phyloP scores from a whole-genome alignment of 805 yeast species.

The Pichia occidentalis region DNA sequence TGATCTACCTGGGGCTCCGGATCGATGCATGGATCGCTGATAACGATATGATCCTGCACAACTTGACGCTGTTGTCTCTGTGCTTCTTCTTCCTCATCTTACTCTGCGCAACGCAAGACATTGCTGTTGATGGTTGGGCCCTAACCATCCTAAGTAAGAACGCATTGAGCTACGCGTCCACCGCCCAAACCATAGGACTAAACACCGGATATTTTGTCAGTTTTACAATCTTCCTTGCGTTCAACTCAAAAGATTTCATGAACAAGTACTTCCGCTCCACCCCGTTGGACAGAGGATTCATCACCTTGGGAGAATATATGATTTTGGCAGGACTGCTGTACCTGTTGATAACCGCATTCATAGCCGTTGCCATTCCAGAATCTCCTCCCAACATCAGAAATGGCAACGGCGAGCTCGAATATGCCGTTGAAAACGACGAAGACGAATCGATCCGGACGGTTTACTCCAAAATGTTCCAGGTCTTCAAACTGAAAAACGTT shows the following conservation, averaged over 20 bases:
- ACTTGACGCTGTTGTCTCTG: constrained; percentile 53
- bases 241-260: constrained; percentile 89
- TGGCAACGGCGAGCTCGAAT: background rate
- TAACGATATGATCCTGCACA: constrained; percentile 37
- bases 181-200: constrained; percentile 94
- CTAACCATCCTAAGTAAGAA: constrained; percentile 73
- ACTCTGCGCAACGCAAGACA: constrained; percentile 95
- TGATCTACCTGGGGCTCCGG: constrained; percentile 56
- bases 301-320: constrained; percentile 71
- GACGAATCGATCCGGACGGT: constrained; percentile 31
- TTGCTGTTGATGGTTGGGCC: constrained; percentile 99
- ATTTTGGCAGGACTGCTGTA: constrained; percentile 71
- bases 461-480: constrained; percentile 59
- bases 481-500: constrained; percentile 63
- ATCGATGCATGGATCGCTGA: constrained; percentile 41
- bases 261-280: constrained; percentile 66
- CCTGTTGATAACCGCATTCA: constrained; percentile 54
- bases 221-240: constrained; percentile 84
- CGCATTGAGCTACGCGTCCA: constrained; percentile 85
- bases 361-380: constrained; percentile 60
- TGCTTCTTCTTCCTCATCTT: constrained; percentile 74
- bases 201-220: constrained; percentile 89
- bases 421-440: constrained; percentile 5
- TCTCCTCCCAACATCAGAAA: constrained; percentile 47
- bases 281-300: constrained; percentile 59